Evolutionary conservation across 2,329 filamentous ascomycete genomes (phyloP), one percentile per base, ranked within the genome.

Genomic region (Cladophialophora chaetospira): DNA sequence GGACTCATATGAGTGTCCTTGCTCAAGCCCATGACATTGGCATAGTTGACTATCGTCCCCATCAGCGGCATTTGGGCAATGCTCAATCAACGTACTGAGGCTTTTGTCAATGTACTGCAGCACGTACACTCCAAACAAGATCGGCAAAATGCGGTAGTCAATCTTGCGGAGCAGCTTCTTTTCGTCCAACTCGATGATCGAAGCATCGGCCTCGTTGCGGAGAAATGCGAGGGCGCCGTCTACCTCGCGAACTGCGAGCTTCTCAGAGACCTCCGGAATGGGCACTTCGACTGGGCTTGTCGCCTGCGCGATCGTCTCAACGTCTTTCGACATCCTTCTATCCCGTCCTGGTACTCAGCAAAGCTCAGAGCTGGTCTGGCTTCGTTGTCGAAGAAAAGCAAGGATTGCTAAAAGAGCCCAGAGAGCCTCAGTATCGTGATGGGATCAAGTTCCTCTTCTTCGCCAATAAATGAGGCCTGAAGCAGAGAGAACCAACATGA

Each of bases 21-120:
- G 19, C 70, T 73, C 5, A 88, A 68, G 2, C 84, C 83, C 85
- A 88, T 88, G 49, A 88, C 83, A 57, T 81, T 82, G 15, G 83
- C 83, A 66, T 88, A 88, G 79, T 85, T 67, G 48, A 54, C 48
- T 51, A 10, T 31, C 3, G 25, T n/a, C 4, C 23, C 29, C 1
- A 4, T 42, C 42, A 51, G 48, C 25, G 23, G 15, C 11, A 13
- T 38, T 29, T 15, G 3, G 10, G 29, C 6, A 40, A 29, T 15
- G 29, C n/a, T 3, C 15, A 11, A 3, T 3, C 2, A 19, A 51
- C 48, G 28, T 51, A 51, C 48, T 63, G 60, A 69, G 62, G 11
- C 68, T 66, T 52, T 72, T 72, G 58, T 72, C 70, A 17, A 72
- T 54, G 40, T 69, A 72, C 50, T 72, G 69, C 38, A 72, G 55